Evolutionary conservation across 164 flowering plant genomes (phyloP), one percentile per base, ranked within the genome.

Genomic region (Cinnamomum chago): DNA sequence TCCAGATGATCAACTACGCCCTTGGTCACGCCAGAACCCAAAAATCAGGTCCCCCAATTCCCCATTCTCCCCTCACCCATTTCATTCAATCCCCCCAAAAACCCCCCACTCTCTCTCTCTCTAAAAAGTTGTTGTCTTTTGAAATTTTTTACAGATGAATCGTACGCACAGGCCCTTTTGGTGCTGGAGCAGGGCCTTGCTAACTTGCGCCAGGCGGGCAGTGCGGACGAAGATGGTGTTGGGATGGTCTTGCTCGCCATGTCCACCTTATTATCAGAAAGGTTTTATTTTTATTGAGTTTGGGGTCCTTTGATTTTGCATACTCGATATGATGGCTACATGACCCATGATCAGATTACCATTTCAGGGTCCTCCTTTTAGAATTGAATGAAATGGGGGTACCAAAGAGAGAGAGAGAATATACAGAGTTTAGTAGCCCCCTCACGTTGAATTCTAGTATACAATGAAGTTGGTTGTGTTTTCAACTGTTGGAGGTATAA

Each of bases 101-200:
- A 13, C 25, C 52, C 65, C 20, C 58, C 14, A 7, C 47, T 40
- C 27, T 70, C 33, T 3, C 62, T 58, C 47, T 66, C 64, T 67
- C 50, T 72, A 1, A 30, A 30, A 70, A 20, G n/a, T 62, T 70
- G 64, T 55, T 55, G 17, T 55, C 5, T 23, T 58, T 62, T 35
- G 47, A 13, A 62, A 52, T 1, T 4, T 4, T 3, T 64, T 17
- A 65, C 79, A 92, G 95, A 84, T 69, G 97, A 88, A 40, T 89
- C 97, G 3, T 87, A 90, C 60, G 84, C 88, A 23, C 90, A 89
- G 79, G 91, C 85, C 40, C 73, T 87, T 68, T 70, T 92, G 77
- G 87, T 91, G 2, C 72, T 95, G 62, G 97, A 95, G 77, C 98
- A 95, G 79, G 90, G 98, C 73, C 86, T 91, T 15, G 82, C 86